Percentiles rank a stretch among this genome's conserved stretches.
phyloP scores from a whole-genome alignment of 129 eudicot species.

The Sambucus nigra region DNA sequence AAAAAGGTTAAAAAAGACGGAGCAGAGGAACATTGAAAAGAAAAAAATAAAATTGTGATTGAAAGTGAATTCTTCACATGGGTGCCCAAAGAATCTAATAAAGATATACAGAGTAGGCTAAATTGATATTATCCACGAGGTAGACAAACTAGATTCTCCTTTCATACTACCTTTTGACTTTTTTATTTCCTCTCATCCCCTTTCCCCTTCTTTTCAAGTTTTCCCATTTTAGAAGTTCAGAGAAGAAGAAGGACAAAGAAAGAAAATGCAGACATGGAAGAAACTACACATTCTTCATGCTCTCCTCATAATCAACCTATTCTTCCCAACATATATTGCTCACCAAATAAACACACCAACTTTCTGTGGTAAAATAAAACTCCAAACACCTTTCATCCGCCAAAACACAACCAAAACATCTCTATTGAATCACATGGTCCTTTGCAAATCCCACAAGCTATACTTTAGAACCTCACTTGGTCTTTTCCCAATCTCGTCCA shows the following conservation, averaged over 20 bases:
- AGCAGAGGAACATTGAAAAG: neutral
- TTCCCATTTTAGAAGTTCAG: neutral
- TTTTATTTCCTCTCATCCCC: neutral
- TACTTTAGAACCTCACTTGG: constrained; percentile 34
- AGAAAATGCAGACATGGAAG: neutral
- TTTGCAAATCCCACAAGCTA: constrained; percentile 31
- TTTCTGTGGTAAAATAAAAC: constrained; percentile 14
- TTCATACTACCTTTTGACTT: neutral
- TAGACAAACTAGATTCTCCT: constrained; percentile 4
- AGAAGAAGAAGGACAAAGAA: neutral
- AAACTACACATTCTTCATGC: constrained; percentile 8
- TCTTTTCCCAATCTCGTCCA: constrained; percentile 29
- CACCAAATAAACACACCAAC: constrained; percentile 9
- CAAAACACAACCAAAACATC: constrained; percentile 9
- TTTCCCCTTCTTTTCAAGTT: neutral
- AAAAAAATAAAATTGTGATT: neutral
- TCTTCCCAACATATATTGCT: constrained; percentile 12
- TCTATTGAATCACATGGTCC: constrained; percentile 13
- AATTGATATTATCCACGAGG: neutral
- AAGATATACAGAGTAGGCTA: neutral
- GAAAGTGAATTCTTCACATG: neutral
- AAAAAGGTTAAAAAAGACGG: neutral
- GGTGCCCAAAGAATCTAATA: neutral
- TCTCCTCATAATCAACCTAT: constrained; percentile 10
- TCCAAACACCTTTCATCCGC: constrained; percentile 6